phyloP scores from a whole-genome alignment of 139 green algal genomes.

The Diplosphaera chodatii region DNA sequence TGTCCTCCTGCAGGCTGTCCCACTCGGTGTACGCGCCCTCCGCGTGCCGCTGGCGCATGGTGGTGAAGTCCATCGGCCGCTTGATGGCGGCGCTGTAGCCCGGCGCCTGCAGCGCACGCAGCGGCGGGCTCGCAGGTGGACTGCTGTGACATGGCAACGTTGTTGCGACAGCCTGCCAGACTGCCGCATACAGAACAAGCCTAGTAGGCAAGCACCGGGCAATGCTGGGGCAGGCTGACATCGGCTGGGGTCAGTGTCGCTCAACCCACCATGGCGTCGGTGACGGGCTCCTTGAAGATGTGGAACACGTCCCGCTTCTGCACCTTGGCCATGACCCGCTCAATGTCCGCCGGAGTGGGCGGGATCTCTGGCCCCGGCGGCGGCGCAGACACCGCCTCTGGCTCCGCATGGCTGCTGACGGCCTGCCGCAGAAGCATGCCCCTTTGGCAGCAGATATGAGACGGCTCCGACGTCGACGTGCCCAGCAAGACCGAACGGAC shows the following conservation, averaged over 20 bases:
- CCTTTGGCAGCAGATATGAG: too few relatives aligned
- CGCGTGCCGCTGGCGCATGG: slow-evolving; percentile 51
- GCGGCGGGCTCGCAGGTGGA: too few relatives aligned
- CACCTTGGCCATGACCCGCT: slow-evolving; percentile 30
- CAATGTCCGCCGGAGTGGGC: slow-evolving; percentile 24
- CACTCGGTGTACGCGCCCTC: slow-evolving; percentile 42
- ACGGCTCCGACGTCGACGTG: too few relatives aligned
- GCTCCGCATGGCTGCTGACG: not conserved
- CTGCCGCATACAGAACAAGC: too few relatives aligned
- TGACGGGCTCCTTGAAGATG: slow-evolving; percentile 57
- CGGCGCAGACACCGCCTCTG: slow-evolving; percentile 2
- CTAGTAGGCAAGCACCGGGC: not conserved
- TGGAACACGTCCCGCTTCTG: slow-evolving; percentile 41
- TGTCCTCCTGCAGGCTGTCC: slow-evolving; percentile 35
- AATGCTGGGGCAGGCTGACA: too few relatives aligned
- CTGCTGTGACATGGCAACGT: too few relatives aligned
- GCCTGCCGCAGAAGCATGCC: too few relatives aligned
- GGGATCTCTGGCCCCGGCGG: slow-evolving; percentile 4
- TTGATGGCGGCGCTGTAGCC: slow-evolving; percentile 57
- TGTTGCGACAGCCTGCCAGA: too few relatives aligned
- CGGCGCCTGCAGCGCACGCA: too few relatives aligned
- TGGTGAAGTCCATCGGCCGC: slow-evolving; percentile 76
- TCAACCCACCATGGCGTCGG: slow-evolving; percentile 39
- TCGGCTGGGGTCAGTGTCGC: too few relatives aligned
- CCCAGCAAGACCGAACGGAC: too few relatives aligned